Base-by-base conservation (phyloP, 2,329 filamentous ascomycete species). In the Periconia sp. region DNA sequence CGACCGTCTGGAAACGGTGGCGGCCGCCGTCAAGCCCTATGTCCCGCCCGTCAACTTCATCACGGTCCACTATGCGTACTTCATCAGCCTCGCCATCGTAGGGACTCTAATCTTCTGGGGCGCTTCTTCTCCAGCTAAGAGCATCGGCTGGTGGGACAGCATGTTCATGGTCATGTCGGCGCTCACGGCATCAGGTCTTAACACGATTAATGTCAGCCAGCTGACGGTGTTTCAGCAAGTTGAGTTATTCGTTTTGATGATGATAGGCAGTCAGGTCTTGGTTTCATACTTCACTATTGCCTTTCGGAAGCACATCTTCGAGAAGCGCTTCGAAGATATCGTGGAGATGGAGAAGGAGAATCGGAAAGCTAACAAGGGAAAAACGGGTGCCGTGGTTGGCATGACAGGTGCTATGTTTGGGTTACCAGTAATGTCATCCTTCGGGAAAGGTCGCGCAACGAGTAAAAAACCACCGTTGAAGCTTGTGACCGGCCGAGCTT, bases 351-450 rank as follows among this genome's bases (percentile, higher is more conserved):
- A 57, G 40, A 50, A 50, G 28, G 50, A 54, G 40, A 57, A 46
- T 28, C 48, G 47, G 32, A 56, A 52, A n/a, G 47, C 46, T 13
- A 54, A 43, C 12, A 51, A 49, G 24, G 44, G 47, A 10, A 36
- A 54, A 5, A 48, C 50, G 24, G 52, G 54, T 5, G 40, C 54
- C 25, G 43, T 56, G 11, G 46, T 57, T 2, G 54, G 54, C 5
- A 57, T 57, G 54, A 45, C 54, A 5, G 54, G 54, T 21, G 52
- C 54, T 10, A 57, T 57, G 54, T 54, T 57, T 40, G 54, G 54
- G 6, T 22, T 57, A 9, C 52, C 52, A 11, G 52, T 57, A 13
- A 54, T 57, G 52, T 49, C 47, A n/a, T 52, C 52, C 3, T 57
- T 57, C 38, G 54, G 54, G 4, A 55, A 57, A 30, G 47, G 43